phyloP scores from a whole-genome alignment of 1,284 basidiomycete genomes.

The Microbotryomycetes sp. region DNA sequence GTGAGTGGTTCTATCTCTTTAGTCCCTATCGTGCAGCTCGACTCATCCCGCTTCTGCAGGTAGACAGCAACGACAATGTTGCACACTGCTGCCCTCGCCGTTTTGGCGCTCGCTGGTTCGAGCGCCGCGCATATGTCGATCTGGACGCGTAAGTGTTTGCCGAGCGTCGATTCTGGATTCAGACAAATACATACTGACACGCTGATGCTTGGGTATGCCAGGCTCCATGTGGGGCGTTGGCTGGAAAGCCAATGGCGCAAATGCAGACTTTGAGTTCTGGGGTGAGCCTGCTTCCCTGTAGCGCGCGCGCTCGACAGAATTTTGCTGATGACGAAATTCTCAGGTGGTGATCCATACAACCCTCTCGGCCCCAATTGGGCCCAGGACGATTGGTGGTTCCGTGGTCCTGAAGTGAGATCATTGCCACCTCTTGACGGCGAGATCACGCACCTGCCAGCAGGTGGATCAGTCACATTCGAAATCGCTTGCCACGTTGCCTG shows the following conservation, averaged over 20 bases:
- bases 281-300: neutral
- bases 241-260: neutral
- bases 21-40: too few species aligned
- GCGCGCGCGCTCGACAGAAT: neutral
- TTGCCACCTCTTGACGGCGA: slow-evolving; percentile 10
- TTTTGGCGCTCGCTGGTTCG: neutral
- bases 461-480: slow-evolving; percentile 18
- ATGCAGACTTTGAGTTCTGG: neutral
- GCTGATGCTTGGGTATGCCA: neutral
- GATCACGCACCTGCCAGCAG: slow-evolving; percentile 21
- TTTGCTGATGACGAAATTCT: too few species aligned
- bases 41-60: too few species aligned
- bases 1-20: too few species aligned
- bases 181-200: neutral
- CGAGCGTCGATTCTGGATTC: slow-evolving; percentile 11
- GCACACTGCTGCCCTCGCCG: neutral
- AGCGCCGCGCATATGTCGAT: slow-evolving; percentile 8
- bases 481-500: slow-evolving; percentile 25
- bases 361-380: slow-evolving; percentile 19
- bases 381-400: slow-evolving; percentile 29
- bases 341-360: slow-evolving; percentile 10
- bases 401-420: slow-evolving; percentile 17
- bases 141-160: neutral
- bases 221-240: neutral
- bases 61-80: neutral